Base-by-base conservation (phyloP, 352 stramenopile species). In the Phytopythium litorale region DNA sequence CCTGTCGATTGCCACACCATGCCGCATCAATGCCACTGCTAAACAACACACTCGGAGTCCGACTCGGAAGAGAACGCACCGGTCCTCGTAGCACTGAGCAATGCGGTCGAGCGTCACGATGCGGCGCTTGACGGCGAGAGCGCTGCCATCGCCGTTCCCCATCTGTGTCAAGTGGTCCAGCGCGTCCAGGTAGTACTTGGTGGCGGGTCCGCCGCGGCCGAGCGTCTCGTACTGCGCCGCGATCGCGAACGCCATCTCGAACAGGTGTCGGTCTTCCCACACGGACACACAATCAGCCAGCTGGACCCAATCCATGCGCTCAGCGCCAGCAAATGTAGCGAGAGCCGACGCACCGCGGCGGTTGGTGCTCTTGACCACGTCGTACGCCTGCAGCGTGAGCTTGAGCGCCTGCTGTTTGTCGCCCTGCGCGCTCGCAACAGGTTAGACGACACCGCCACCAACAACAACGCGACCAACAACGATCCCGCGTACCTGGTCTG, bases 21-120 rank as follows among this genome's bases (percentile, higher is more conserved):
- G n/a, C 38, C 54, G 23, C 28, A 4, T 38, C 25, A 53, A 43
- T 45, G n/a, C n/a, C n/a, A n/a, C n/a, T n/a, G n/a, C n/a, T n/a
- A n/a, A n/a, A n/a, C 23, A 37, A 9, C 5, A 11, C 33, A 37
- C 5, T 37, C 33, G 33, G 9, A 60, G 38, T 35, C 70, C 60
- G 0, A 62, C 65, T 23, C 62, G 73, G 48, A 8, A n/a, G 30
- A 28, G 7, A 37, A 65, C 61, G 57, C 23, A 73, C 68, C 55
- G 51, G 66, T 94, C 79, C 52, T 92, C 76, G 61, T 90, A 92
- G 52, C 76, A 89, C 70, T 92, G 81, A 0, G 84, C 84, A 56
- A 94, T 84, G 23, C 84, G 79, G 58, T 94, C 84, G 18, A 92
- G 70, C 43, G 83, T 87, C 56, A 94, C 80, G n/a, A 94, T 51